Evolutionary conservation across 106 monocot genomes (phyloP).

Genomic region (Dioscorea dumetorum): DNA sequence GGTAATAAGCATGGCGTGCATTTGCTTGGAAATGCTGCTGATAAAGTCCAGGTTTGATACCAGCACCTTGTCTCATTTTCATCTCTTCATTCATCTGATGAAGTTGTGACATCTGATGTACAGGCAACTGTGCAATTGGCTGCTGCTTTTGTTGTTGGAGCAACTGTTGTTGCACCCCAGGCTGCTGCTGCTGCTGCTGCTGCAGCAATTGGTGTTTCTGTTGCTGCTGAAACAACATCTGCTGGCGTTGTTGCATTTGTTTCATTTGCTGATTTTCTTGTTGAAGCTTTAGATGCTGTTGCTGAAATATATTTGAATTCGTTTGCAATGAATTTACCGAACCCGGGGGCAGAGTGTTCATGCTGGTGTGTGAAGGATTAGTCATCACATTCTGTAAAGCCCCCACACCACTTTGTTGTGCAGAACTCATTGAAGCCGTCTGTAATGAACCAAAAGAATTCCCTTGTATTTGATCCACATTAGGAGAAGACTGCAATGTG

Average conservation of each 20-base stretch:
- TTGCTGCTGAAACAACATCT: conserved; percentile 47
- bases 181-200: conserved; percentile 16
- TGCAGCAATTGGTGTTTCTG: conserved; percentile 33
- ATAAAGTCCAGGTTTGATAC: conserved; percentile 59
- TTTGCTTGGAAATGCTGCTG: conserved; percentile 39
- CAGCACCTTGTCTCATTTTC: conserved; percentile 49
- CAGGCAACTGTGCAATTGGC: conserved; percentile 33
- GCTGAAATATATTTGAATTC: conserved; percentile 30
- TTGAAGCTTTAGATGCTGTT: conserved; percentile 51
- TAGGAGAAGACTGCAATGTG: conserved; percentile 28
- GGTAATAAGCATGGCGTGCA: conserved; percentile 50
- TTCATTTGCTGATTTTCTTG: conserved; percentile 15
- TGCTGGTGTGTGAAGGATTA: conserved; percentile 32
- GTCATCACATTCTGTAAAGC: conserved; percentile 41
- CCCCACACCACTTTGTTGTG: conserved; percentile 41
- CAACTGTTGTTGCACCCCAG: conserved; percentile 27
- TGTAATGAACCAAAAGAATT: conserved; percentile 50
- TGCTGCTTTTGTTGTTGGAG: conserved; percentile 34
- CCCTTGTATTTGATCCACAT: conserved; percentile 34
- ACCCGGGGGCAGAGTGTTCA: conserved; percentile 33
- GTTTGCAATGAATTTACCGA: conserved; percentile 34
- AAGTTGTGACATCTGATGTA: conserved; percentile 53
- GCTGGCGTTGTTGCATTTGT: conserved; percentile 22
- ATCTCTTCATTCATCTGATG: conserved; percentile 74
- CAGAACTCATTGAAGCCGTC: conserved; percentile 34